Base-by-base conservation (phyloP, 2,329 filamentous ascomycete genomes). In the Pyrenochaeta sp. region DNA sequence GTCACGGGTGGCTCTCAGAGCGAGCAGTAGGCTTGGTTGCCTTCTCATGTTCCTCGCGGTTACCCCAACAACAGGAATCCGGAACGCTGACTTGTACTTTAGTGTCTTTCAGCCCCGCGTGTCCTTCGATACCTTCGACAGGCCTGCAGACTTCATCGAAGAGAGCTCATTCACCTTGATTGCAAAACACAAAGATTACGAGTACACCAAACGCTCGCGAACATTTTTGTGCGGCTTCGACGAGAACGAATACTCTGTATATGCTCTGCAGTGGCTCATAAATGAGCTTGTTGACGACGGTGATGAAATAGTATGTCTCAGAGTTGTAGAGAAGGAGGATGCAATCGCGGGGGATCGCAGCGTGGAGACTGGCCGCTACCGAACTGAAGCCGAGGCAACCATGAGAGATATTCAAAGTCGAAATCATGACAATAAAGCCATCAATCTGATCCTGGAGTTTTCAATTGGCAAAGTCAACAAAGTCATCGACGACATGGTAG, bases 221-320 rank as follows among this genome's bases (percentile, higher is more conserved):
- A 95, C 90, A 7, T 96, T 96, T 61, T 85, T 96, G 67, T 93
- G 92, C 53, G 92, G 92, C 14, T 88, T 92, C 13, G 92, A 96
- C 71, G 89, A 93, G 62, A 91, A 96, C 60, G 83, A 90, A 45
- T 96, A 96, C 71, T 96, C 90, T 6, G 89, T 96, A 51, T 94
- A 93, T 72, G 92, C 92, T 11, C 78, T 96, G 13, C 89, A 95
- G 71, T 96, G 91, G 91, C 80, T 96, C 36, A 83, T 96, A 26
- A 90, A 95, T 61, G 90, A 96, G 72, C 80, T 96, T 42, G 90
- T 96, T 27, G 91, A 96, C 61, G 92, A 96, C 63, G 91, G 92
- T 13, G 92, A 96, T 66, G 90, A 96, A 72, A 87, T 96, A 44
- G 88, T 96, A 7, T 96, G 92, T 71, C 81, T 96, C 35, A 82